Evolutionary conservation across 768 basidiomycete genomes (phyloP).

Genomic region (Lactifluus echinatus): DNA sequence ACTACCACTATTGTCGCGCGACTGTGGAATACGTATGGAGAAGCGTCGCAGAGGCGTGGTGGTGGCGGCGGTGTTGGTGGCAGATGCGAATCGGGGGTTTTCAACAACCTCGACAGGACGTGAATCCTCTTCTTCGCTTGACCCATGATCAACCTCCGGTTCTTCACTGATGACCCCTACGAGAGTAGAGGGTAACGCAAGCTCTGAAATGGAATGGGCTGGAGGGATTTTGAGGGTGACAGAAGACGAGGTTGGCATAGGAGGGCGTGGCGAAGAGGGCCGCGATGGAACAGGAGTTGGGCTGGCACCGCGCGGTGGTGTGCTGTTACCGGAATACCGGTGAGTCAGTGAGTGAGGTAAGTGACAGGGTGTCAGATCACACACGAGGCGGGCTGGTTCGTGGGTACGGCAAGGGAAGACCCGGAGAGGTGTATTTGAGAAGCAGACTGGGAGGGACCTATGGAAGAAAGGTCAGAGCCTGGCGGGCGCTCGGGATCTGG

Average conservation of each 20-base stretch:
- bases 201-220: constrained; percentile 42
- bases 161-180: constrained; percentile 21
- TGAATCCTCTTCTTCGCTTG: constrained; percentile 15
- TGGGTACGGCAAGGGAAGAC: constrained; percentile 6
- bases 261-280: constrained; percentile 15
- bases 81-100: constrained; percentile 13
- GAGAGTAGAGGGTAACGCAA: constrained; percentile 28
- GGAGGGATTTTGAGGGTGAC: constrained; percentile 37
- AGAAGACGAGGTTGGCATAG: constrained; percentile 8
- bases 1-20: constrained; percentile 3
- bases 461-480: constrained; percentile 51
- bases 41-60: not conserved
- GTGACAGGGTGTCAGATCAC: not conserved
- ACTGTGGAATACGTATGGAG: not conserved
- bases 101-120: constrained; percentile 17
- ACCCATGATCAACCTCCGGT: constrained; percentile 13
- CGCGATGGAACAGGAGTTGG: constrained; percentile 18
- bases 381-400: constrained; percentile 9
- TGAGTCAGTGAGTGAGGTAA: constrained; percentile 2
- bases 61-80: not conserved
- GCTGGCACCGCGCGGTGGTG: not conserved
- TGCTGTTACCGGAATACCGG: not conserved
- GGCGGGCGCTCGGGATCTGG: constrained; percentile 12
- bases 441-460: constrained; percentile 70
- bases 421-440: constrained; percentile 41